Evolutionary conservation across 73 alveolate genomes (phyloP).

Genomic region (Paramecium bursaria): DNA sequence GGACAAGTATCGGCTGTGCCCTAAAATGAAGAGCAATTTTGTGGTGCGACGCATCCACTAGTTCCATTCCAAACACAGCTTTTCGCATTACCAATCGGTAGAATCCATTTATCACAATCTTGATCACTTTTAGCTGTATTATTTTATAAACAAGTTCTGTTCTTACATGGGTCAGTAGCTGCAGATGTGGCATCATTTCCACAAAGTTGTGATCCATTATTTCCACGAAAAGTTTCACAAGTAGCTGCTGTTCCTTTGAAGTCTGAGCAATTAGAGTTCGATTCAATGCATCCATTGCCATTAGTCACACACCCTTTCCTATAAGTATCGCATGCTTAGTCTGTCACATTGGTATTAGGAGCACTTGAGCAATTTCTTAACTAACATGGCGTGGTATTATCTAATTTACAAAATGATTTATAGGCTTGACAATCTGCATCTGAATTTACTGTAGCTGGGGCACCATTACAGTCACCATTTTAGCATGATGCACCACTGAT

Average conservation of each 20-base stretch:
- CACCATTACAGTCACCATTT: constrained; percentile 16
- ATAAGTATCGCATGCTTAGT: neutral
- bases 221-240: no score
- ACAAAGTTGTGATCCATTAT: no score
- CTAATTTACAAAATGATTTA: no score
- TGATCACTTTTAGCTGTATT: no score
- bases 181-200: no score
- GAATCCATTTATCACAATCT: neutral
- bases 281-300: neutral
- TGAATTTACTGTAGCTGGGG: constrained; percentile 17
- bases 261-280: no score
- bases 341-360: neutral
- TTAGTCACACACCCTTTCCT: neutral
- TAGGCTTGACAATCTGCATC: constrained; percentile 33
- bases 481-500: neutral
- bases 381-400: no score
- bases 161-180: no score
- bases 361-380: constrained; percentile 18
- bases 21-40: constrained; percentile 34
- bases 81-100: neutral
- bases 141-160: no score
- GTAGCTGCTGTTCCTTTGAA: no score
- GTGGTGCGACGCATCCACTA: constrained; percentile 1
- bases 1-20: constrained; percentile 44
- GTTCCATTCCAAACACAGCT: constrained; percentile 33